Evolutionary conservation across 2,329 filamentous ascomycete species (phyloP), one percentile per base, ranked within the genome.

Genomic region (Ophiostoma quercus): DNA sequence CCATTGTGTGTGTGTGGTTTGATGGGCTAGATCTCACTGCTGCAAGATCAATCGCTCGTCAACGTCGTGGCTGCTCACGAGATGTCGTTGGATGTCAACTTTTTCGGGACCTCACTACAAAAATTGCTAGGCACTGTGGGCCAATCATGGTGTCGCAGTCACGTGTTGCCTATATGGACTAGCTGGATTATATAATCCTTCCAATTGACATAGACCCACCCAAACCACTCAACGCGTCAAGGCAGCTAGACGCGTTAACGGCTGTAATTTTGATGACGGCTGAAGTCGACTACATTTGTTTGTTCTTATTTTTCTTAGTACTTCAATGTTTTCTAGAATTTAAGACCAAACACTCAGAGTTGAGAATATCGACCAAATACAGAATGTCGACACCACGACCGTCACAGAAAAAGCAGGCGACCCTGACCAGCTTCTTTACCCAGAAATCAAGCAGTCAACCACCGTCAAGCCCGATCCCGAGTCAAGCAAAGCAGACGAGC

Each of bases 361-460:
- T 7, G 1, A 14, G 16, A 25, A 57, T 7, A 57, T 25, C 22
- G 22, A 4, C 25, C n/a, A n/a, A 11, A 62, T 11, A 32, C 65
- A 66, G 8, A 6, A 66, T 66, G 65, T 66, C 70, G 34, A 75
- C 79, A 16, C 71, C 82, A 0, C 82, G 82, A 68, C 74, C 80
- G 0, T 74, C 79, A 37, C 80, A 78, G 69, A 91, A 90, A 79
- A 91, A 90, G 75, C 92, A 97, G 77, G 86, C 90, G 74, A 92
- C 92, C 0, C 89, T 97, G 72, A 95, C 92, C 2, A 94, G 88
- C 76, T 96, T 96, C 80, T 96, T 96, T 77, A 86, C 88, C 0
- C 87, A 87, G 16, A 89, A 85, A 73, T 80, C 85, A 14, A 65
- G 60, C 60, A 63, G 32, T 37, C 29, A 77, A 80, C 76, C 25